Evolutionary conservation across 768 basidiomycete genomes (phyloP).

Genomic region (Amanita polypyramis): DNA sequence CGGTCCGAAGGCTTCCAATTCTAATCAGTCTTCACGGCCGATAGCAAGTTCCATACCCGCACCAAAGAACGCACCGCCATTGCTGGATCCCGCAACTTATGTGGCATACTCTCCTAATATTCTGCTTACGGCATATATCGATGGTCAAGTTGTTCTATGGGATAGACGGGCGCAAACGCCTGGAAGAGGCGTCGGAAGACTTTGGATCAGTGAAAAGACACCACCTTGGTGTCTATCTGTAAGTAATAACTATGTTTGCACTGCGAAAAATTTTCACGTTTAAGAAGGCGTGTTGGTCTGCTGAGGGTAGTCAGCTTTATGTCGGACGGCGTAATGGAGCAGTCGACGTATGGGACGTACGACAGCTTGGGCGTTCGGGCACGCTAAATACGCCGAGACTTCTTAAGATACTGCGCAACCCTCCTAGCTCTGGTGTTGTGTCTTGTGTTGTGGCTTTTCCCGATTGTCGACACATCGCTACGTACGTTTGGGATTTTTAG

Average conservation of each 20-base stretch:
- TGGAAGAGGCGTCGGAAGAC: slow-evolving; percentile 66
- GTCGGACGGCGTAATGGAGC: slow-evolving; percentile 87
- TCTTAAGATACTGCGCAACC: slow-evolving; percentile 77
- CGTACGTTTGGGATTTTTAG: slow-evolving; percentile 51
- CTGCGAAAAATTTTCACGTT: slow-evolving; percentile 1
- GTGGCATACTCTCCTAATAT: slow-evolving; percentile 68
- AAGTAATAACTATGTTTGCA: slow-evolving; percentile 18
- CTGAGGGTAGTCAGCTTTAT: slow-evolving; percentile 79
- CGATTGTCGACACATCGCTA: slow-evolving; percentile 84
- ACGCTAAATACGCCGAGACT: slow-evolving; percentile 60
- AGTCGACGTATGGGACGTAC: slow-evolving; percentile 91
- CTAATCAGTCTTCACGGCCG: slow-evolving; percentile 15
- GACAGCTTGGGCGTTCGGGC: slow-evolving; percentile 60
- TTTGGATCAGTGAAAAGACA: slow-evolving; percentile 87
- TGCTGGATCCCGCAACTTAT: slow-evolving; percentile 54
- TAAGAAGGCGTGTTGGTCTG: slow-evolving; percentile 85
- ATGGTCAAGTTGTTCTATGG: slow-evolving; percentile 90
- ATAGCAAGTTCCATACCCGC: slow-evolving; percentile 32
- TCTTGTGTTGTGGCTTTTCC: slow-evolving; percentile 89
- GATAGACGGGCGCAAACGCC: slow-evolving; percentile 64
- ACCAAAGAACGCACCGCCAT: slow-evolving; percentile 68
- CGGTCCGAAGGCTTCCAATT: slow-evolving; percentile 4
- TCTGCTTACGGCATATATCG: slow-evolving; percentile 81
- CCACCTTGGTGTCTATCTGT: slow-evolving; percentile 97
- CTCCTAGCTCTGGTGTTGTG: slow-evolving; percentile 81